Percentiles rank a stretch among this genome's conserved stretches.
These are phyloP conservation scores for Simplicillium sp. DNA, from an alignment of 2,329 filamentous ascomycete species.

Conservation along the genomic window DNA sequence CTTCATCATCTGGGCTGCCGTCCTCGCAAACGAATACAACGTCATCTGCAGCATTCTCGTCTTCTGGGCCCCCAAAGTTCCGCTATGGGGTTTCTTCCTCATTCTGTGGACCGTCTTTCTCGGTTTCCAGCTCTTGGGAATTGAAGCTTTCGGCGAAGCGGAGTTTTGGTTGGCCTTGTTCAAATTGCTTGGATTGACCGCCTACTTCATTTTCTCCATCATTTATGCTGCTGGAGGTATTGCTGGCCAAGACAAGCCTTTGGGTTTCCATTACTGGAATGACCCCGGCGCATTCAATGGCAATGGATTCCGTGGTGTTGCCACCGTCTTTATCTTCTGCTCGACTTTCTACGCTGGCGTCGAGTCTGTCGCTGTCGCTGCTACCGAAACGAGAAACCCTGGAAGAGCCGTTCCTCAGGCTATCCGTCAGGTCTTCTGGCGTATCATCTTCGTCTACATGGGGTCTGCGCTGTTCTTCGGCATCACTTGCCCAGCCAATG, in stretches of 20 bases:
- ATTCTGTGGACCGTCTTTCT: conserved; percentile 68
- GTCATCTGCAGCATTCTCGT: conserved; percentile 56
- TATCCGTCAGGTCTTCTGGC: conserved; percentile 52
- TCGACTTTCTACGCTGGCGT: conserved; percentile 64
- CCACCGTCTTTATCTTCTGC: conserved; percentile 59
- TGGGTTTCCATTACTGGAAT: conserved; percentile 66
- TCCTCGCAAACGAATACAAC: conserved; percentile 64
- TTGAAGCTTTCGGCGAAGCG: conserved; percentile 67
- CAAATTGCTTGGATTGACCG: conserved; percentile 60
- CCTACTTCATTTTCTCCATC: conserved; percentile 66
- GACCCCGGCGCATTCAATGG: conserved; percentile 59
- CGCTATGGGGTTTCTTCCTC: conserved; percentile 58
- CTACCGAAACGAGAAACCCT: conserved; percentile 51
- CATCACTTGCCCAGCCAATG: conserved; percentile 62
- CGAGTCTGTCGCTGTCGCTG: conserved; percentile 52
- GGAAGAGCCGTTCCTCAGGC: conserved; percentile 45
- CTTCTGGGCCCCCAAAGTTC: conserved; percentile 54
- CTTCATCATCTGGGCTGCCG: conserved; percentile 57
- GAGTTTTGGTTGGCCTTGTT: conserved; percentile 72
- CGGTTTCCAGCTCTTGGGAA: conserved; percentile 59
- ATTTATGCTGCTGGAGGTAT: conserved; percentile 62
- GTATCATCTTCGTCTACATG: conserved; percentile 56
- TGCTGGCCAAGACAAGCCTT: conserved; percentile 41
- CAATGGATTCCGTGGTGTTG: conserved; percentile 57
- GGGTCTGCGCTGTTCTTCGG: conserved; percentile 67